Percentiles rank a stretch among this genome's conserved stretches.
Conservation (phyloP, 2,329 filamentous ascomycete genomes). For the Colletotrichum orchidophilum region DNA sequence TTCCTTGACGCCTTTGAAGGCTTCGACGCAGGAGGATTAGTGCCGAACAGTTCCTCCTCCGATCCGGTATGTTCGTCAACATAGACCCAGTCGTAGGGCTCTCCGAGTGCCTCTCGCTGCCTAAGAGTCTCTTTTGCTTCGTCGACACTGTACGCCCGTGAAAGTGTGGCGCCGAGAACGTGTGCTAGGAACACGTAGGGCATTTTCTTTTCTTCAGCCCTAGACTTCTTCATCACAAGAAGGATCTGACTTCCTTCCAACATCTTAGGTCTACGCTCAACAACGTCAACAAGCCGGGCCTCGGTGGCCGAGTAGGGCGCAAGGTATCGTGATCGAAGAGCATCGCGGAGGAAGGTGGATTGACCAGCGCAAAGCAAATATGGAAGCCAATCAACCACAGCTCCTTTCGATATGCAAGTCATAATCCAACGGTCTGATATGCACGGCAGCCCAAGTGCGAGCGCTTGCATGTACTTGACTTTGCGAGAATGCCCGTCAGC, state of each 20-base stretch:
- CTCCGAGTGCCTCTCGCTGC: slow-evolving; percentile 56
- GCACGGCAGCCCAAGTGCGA: slow-evolving; percentile 89
- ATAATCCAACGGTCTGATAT: slow-evolving; percentile 84
- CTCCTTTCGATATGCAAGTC: slow-evolving; percentile 70
- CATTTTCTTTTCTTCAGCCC: slow-evolving; percentile 70
- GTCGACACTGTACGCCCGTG: slow-evolving; percentile 70
- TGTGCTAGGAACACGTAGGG: slow-evolving; percentile 84
- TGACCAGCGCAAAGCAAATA: slow-evolving; percentile 90
- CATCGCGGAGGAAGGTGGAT: slow-evolving; percentile 79
- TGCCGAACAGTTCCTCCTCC: slow-evolving; percentile 58
- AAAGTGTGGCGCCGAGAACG: slow-evolving; percentile 78
- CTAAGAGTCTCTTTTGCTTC: slow-evolving; percentile 70
- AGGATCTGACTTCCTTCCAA: slow-evolving; percentile 74
- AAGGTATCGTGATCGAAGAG: slow-evolving; percentile 78
- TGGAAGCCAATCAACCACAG: slow-evolving; percentile 76
- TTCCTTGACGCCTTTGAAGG: slow-evolving; percentile 52
- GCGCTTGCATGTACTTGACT: slow-evolving; percentile 92
- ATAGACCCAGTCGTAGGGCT: slow-evolving; percentile 80
- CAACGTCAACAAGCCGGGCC: slow-evolving; percentile 65
- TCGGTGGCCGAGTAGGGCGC: slow-evolving; percentile 65
- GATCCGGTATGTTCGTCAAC: slow-evolving; percentile 72
- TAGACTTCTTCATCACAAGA: slow-evolving; percentile 72
- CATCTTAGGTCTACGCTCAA: slow-evolving; percentile 69
- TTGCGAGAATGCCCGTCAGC: slow-evolving; percentile 87
- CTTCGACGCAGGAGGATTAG: slow-evolving; percentile 33